Evolutionary conservation across 495 filamentous ascomycete genomes (phyloP).

Genomic region (Wilcoxina mikolae): DNA sequence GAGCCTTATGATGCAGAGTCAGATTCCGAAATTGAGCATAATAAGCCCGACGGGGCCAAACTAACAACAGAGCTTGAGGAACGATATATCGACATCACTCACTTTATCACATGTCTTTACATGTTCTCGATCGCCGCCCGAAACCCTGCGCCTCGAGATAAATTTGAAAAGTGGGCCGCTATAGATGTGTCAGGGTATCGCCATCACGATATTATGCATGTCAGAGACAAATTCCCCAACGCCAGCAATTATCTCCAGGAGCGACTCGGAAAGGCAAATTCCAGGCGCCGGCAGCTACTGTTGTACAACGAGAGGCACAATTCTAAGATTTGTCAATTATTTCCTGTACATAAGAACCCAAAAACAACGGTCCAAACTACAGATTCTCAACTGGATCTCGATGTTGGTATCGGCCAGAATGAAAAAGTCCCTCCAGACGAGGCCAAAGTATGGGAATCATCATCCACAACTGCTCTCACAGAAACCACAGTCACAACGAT

Average conservation of each 20-base stretch:
- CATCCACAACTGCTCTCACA: background rate
- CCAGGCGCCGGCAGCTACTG: background rate
- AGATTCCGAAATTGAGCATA: background rate
- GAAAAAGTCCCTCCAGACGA: background rate
- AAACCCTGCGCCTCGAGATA: slow-evolving; percentile 23
- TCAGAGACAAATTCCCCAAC: slow-evolving; percentile 1
- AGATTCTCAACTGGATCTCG: background rate
- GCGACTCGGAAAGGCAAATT: slow-evolving; percentile 6
- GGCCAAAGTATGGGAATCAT: background rate
- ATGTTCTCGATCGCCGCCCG: background rate
- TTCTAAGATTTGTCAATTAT: background rate
- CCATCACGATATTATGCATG: slow-evolving; percentile 4
- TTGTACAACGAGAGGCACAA: slow-evolving; percentile 3
- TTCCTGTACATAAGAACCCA: too few relatives aligned
- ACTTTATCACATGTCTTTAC: slow-evolving; percentile 1
- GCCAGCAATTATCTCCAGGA: background rate
- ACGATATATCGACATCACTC: background rate
- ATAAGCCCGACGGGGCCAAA: background rate
- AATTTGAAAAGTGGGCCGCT: slow-evolving; percentile 10
- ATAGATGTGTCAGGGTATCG: slow-evolving; percentile 25
- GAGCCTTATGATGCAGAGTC: slow-evolving; percentile 1
- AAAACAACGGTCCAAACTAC: background rate
- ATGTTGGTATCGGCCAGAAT: background rate
- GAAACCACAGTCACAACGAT: too few relatives aligned
- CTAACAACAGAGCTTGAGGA: background rate